Evolutionary conservation across 148 eudicot species (phyloP).

Genomic region (Spergularia marina): DNA sequence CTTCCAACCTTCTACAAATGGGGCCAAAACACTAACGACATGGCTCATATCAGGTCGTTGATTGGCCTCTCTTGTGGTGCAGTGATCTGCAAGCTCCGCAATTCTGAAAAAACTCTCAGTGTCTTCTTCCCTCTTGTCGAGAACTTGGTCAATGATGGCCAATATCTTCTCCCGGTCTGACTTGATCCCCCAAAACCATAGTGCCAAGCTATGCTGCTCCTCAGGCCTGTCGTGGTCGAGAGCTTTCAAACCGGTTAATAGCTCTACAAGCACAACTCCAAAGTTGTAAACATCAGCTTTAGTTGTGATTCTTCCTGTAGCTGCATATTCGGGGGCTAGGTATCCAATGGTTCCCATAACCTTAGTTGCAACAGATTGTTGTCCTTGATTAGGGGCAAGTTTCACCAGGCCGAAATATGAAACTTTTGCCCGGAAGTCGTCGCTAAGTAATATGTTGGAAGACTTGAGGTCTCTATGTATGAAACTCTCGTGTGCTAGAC

Average conservation of each 20-base stretch:
- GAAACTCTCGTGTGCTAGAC: constrained; percentile 87
- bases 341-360: constrained; percentile 99
- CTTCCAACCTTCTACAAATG: constrained; percentile 92
- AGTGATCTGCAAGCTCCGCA: constrained; percentile 87
- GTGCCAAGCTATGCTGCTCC: constrained; percentile 81
- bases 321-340: constrained; percentile 94
- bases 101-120: constrained; percentile 52
- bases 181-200: constrained; percentile 86
- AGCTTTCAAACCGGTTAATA: constrained; percentile 81
- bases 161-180: constrained; percentile 59
- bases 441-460: constrained; percentile 87
- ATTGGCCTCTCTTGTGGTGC: constrained; percentile 83
- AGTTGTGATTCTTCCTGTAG: constrained; percentile 90
- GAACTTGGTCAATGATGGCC: constrained; percentile 64
- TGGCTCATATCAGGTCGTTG: constrained; percentile 98
- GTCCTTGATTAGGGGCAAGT: constrained; percentile 90
- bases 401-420: no score
- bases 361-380: constrained; percentile 76
- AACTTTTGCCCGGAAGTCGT: constrained; percentile 91
- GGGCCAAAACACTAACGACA: constrained; percentile 66
- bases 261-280: constrained; percentile 89
- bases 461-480: constrained; percentile 94
- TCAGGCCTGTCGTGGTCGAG: constrained; percentile 81
- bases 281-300: constrained; percentile 90
- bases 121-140: constrained; percentile 60